Evolutionary conservation across 2,329 filamentous ascomycete genomes (phyloP).

Genomic region (Aureobasidium sp.): DNA sequence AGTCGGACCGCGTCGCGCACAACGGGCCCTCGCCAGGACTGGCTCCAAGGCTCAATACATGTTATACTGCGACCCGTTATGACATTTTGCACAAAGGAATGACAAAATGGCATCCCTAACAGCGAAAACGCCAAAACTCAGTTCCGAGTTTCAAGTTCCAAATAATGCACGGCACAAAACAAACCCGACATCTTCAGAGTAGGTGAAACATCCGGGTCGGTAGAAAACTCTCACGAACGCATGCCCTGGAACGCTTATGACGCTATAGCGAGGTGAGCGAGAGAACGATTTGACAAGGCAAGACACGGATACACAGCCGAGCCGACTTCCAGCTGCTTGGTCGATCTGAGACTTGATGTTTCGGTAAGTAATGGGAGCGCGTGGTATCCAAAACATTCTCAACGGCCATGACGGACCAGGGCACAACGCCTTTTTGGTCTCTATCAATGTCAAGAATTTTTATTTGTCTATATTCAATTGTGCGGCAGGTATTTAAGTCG

Average conservation of each 20-base stretch:
- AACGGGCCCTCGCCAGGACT: neutral
- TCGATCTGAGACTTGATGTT: neutral
- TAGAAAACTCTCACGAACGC: too few relatives aligned
- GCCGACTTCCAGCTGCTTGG: neutral
- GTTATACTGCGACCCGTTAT: neutral
- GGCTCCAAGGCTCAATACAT: neutral
- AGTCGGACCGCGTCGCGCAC: neutral
- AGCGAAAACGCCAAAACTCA: too few relatives aligned
- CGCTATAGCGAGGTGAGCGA: too few relatives aligned
- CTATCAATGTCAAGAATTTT: neutral
- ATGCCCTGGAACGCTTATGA: too few relatives aligned
- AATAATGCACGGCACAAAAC: too few relatives aligned
- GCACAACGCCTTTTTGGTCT: neutral
- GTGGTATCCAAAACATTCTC: neutral
- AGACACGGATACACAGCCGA: neutral
- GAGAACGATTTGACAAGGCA: neutral
- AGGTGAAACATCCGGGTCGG: too few relatives aligned
- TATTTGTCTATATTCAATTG: too few relatives aligned
- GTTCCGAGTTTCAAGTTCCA: too few relatives aligned
- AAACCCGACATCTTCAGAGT: too few relatives aligned
- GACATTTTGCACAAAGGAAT: too few relatives aligned
- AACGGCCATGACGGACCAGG: constrained; percentile 1
- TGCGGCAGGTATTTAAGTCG: too few relatives aligned
- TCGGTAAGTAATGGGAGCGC: neutral
- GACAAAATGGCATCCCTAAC: too few relatives aligned